phyloP scores from a whole-genome alignment of 2,329 filamentous ascomycete species.

The Cercospora sp. region DNA sequence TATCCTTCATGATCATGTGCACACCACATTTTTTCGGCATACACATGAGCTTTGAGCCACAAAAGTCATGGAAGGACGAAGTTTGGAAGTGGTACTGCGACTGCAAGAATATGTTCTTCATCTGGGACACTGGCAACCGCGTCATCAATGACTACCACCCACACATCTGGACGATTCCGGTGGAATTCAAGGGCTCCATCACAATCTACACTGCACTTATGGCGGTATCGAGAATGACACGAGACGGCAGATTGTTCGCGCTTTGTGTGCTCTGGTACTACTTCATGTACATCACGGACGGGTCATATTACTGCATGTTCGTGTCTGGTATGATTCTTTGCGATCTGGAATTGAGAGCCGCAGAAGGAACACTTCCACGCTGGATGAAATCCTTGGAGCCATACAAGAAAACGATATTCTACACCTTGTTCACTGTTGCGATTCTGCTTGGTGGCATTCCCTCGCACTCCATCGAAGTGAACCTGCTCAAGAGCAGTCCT shows the following conservation, averaged over 20 bases:
- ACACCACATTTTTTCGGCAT: slow-evolving; percentile 56
- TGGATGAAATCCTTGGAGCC: slow-evolving; percentile 51
- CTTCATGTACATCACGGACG: slow-evolving; percentile 68
- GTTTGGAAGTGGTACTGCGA: slow-evolving; percentile 56
- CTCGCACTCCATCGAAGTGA: slow-evolving; percentile 52
- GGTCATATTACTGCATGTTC: slow-evolving; percentile 63
- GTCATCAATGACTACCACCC: slow-evolving; percentile 61
- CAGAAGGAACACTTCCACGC: slow-evolving; percentile 53
- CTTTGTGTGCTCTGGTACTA: slow-evolving; percentile 59
- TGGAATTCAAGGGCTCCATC: slow-evolving; percentile 65
- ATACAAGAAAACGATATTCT: slow-evolving; percentile 55
- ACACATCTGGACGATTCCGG: slow-evolving; percentile 65
- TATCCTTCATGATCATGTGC: slow-evolving; percentile 57
- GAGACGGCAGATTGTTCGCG: slow-evolving; percentile 57
- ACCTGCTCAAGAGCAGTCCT: slow-evolving; percentile 54
- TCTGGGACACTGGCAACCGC: slow-evolving; percentile 60
- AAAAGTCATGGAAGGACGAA: slow-evolving; percentile 51
- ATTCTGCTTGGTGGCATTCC: slow-evolving; percentile 64
- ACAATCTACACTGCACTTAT: slow-evolving; percentile 60
- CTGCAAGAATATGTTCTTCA: slow-evolving; percentile 68
- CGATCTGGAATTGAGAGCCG: slow-evolving; percentile 60
- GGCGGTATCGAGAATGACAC: slow-evolving; percentile 59
- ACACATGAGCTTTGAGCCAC: slow-evolving; percentile 30
- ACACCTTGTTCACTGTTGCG: slow-evolving; percentile 54
- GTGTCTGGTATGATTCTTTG: slow-evolving; percentile 62